These are phyloP conservation scores for Tolypocladium tundrense DNA, from an alignment of 2,329 filamentous ascomycete genomes.

Conservation along the genomic window DNA sequence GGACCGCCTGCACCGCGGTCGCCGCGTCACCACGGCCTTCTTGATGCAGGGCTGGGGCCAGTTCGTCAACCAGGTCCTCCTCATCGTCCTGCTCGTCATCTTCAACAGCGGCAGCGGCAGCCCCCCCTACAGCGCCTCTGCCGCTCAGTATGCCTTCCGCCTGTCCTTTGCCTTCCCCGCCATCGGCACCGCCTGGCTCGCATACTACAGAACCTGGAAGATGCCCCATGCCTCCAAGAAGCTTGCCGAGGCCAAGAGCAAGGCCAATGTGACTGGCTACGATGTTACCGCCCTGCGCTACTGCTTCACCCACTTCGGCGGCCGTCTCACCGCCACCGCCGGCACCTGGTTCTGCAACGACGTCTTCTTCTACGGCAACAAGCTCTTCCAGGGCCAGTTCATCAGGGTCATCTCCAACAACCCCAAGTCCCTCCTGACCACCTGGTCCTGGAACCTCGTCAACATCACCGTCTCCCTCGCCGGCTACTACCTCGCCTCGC, in stretches of 20 bases:
- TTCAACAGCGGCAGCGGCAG: constrained; percentile 71
- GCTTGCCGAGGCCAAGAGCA: constrained; percentile 73
- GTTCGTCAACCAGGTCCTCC: constrained; percentile 81
- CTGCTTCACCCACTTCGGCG: constrained; percentile 75
- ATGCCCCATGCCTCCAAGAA: constrained; percentile 84
- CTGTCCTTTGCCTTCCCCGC: constrained; percentile 87
- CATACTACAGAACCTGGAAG: constrained; percentile 93
- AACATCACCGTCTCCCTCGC: constrained; percentile 79
- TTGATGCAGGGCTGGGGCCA: constrained; percentile 99
- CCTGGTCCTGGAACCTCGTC: constrained; percentile 86
- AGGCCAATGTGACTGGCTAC: constrained; percentile 81
- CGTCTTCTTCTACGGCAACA: constrained; percentile 98
- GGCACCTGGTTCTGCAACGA: constrained; percentile 94
- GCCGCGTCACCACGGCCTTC: constrained; percentile 92
- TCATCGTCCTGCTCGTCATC: constrained; percentile 78
- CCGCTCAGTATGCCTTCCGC: constrained; percentile 84
- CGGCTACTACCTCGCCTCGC: constrained; percentile 83
- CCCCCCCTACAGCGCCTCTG: constrained; percentile 66
- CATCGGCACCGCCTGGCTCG: constrained; percentile 83
- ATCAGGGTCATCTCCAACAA: constrained; percentile 68
- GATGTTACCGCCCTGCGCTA: constrained; percentile 73
- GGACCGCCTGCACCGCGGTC: constrained; percentile 88
- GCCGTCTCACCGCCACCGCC: constrained; percentile 76
- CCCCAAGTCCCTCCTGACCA: constrained; percentile 65
- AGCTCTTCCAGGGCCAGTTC: constrained; percentile 89